These are phyloP conservation scores for Fabrea salina DNA, from an alignment of 169 alveolate species.

Conservation along the genomic window DNA sequence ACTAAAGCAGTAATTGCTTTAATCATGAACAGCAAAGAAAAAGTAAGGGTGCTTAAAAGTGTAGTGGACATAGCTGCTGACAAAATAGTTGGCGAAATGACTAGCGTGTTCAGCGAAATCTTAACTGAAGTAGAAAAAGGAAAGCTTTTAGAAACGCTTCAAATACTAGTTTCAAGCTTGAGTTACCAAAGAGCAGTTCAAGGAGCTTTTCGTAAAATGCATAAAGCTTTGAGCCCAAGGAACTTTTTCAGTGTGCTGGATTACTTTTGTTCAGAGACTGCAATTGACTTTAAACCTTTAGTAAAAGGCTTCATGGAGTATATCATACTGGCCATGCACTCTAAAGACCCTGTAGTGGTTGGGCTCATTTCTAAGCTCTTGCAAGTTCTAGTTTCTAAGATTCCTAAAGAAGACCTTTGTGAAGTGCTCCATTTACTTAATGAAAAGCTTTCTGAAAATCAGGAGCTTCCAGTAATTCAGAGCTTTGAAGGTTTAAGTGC, in stretches of 20 bases:
- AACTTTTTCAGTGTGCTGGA: background rate
- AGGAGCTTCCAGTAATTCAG: background rate
- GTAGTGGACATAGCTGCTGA: background rate
- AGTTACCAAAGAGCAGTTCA: background rate
- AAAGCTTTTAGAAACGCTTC: background rate
- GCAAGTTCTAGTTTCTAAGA: background rate
- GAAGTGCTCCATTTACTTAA: background rate
- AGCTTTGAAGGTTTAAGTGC: slow-evolving; percentile 13
- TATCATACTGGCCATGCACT: background rate
- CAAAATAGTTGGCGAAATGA: background rate
- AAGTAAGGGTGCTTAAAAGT: background rate
- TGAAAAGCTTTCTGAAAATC: background rate
- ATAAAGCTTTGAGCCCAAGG: background rate
- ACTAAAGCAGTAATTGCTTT: slow-evolving; percentile 8
- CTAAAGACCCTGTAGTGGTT: background rate
- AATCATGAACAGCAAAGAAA: background rate
- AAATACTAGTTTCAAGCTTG: background rate
- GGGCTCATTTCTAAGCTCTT: background rate
- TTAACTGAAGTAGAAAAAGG: background rate
- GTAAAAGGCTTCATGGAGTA: background rate
- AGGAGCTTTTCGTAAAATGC: background rate
- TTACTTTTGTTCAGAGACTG: background rate
- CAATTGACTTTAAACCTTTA: background rate
- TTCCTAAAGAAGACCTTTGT: background rate
- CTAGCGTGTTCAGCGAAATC: background rate